These are phyloP conservation scores for Capsicum chinense DNA, from an alignment of 257 asterid species.

Conservation along the genomic window DNA sequence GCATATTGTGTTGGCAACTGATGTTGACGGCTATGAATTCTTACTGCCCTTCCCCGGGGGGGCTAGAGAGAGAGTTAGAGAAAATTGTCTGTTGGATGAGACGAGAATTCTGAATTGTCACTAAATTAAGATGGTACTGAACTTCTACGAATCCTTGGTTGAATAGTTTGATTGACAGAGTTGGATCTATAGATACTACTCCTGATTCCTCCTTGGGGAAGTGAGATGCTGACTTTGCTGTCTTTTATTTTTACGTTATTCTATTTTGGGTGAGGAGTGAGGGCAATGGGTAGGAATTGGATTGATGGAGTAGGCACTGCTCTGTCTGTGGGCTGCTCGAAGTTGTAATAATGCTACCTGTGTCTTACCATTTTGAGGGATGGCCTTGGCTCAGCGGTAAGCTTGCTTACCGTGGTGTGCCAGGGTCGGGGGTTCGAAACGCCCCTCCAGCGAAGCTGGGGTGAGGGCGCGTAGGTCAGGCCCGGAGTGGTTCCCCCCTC, in stretches of 20 bases:
- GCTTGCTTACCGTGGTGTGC: too few relatives aligned
- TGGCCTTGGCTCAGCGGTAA: too few relatives aligned
- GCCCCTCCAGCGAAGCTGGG: too few relatives aligned
- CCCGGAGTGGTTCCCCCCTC: too few relatives aligned
- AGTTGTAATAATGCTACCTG: not conserved
- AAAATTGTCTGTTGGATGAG: constrained; percentile 9
- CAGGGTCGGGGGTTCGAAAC: too few relatives aligned
- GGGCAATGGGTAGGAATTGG: not conserved
- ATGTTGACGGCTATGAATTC: constrained; percentile 6
- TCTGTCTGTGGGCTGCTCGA: constrained; percentile 22
- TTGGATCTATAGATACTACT: constrained; percentile 12
- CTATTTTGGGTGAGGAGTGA: not conserved
- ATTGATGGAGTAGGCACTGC: constrained; percentile 18
- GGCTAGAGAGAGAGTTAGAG: not conserved
- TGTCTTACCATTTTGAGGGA: constrained; percentile 12
- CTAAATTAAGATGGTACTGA: constrained; percentile 8
- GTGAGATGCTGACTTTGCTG: not conserved
- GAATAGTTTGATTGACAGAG: not conserved
- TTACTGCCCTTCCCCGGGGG: not conserved
- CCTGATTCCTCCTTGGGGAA: constrained; percentile 1
- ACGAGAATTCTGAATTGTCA: not conserved
- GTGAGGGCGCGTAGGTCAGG: too few relatives aligned
- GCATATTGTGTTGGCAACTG: not conserved
- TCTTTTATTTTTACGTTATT: not conserved
- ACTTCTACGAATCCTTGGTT: not conserved